A percentile compares a stretch with the other conserved stretches of the same genome.
Conservation (phyloP, 805 yeast species). For the Saccharomyces paradoxus region DNA sequence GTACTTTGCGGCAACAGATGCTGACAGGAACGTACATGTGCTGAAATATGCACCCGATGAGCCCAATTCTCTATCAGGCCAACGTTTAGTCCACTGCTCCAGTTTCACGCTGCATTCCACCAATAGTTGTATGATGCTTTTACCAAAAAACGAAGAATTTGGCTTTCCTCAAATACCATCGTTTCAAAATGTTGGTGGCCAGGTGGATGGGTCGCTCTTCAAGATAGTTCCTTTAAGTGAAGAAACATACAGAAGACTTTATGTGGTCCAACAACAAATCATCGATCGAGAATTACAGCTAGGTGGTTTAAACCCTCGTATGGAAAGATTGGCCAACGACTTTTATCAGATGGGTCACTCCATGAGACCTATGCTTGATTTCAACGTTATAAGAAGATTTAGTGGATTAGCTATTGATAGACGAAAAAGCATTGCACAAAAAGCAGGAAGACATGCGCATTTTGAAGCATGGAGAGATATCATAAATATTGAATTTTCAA, state of each 20-base stretch:
- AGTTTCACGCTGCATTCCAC: slow-evolving; percentile 61
- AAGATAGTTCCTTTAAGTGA: slow-evolving; percentile 70
- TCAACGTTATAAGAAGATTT: slow-evolving; percentile 47
- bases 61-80: slow-evolving; percentile 73
- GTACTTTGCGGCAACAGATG: slow-evolving; percentile 60
- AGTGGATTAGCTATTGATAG: slow-evolving; percentile 49
- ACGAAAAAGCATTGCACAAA: slow-evolving; percentile 44
- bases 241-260: slow-evolving; percentile 66
- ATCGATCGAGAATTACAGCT: slow-evolving; percentile 64
- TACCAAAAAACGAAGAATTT: slow-evolving; percentile 33
- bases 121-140: slow-evolving; percentile 45
- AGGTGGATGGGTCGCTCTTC: slow-evolving; percentile 72
- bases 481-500: slow-evolving; percentile 44
- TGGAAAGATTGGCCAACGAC: slow-evolving; percentile 43
- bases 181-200: slow-evolving; percentile 61
- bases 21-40: slow-evolving; percentile 56
- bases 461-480: slow-evolving; percentile 64
- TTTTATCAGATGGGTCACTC: slow-evolving; percentile 31
- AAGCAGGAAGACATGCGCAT: slow-evolving; percentile 49
- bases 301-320: slow-evolving; percentile 75
- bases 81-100: slow-evolving; percentile 57
- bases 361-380: slow-evolving; percentile 59
- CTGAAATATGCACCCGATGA: slow-evolving; percentile 90
- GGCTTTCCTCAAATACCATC: slow-evolving; percentile 23
- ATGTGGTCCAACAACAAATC: slow-evolving; percentile 80